Evolutionary conservation across 345 rosid genomes (phyloP), one percentile per base, ranked within the genome.

Genomic region (Diplotaxis tenuifolia): DNA sequence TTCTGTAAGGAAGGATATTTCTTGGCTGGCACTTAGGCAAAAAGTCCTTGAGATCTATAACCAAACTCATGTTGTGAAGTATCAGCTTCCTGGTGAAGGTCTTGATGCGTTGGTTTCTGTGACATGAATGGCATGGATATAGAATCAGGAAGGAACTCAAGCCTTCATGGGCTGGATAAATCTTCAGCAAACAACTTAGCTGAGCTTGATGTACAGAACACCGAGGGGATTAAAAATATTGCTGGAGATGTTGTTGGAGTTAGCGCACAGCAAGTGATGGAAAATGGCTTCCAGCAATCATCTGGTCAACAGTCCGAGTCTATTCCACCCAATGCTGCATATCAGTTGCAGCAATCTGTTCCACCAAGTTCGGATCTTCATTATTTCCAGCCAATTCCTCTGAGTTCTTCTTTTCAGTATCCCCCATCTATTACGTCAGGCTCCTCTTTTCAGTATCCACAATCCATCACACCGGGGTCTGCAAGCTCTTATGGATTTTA

Each of bases 71-170:
- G 83, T 84, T 53, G 85, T 90, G 6, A 93, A 88, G 80, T 93
- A 93, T 79, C 98, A 93, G 78, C 96, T 93, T 79, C 98, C 96
- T 73, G 98, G 95, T 18, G 98, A 93, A 84, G 96, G 90, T 74
- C 87, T 93, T 67, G 98, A 93, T 66, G 91, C 98, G 3, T 83
- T 93, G 83, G 92, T 93, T 66, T 93, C 98, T 80, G n/a, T n/a
- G n/a, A n/a, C n/a, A n/a, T n/a, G n/a, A n/a, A n/a, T n/a, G n/a
- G n/a, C n/a, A n/a, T n/a, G n/a, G n/a, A n/a, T n/a, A n/a, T n/a
- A n/a, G n/a, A n/a, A n/a, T n/a, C n/a, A n/a, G n/a, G n/a, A n/a
- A n/a, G n/a, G n/a, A n/a, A n/a, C n/a, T n/a, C n/a, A n/a, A n/a
- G n/a, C n/a, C n/a, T n/a, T n/a, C n/a, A n/a, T n/a, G n/a, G n/a